Conservation (phyloP, 2,329 filamentous ascomycete species). For the Hymenoscyphus repandus region DNA sequence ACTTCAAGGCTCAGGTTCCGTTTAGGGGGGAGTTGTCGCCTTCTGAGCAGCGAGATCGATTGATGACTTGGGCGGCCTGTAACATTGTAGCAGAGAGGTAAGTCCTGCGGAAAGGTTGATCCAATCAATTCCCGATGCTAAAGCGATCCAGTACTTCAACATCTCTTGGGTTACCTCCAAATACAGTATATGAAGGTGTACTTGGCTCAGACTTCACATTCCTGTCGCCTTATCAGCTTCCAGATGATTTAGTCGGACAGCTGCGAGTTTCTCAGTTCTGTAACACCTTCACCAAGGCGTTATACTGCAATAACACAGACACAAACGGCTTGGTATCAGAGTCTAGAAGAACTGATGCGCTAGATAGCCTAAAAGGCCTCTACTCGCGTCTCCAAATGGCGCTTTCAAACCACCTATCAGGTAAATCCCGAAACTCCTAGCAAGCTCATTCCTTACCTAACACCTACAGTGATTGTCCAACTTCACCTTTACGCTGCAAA, state of each 20-base stretch:
- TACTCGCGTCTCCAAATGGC: constrained; percentile 1
- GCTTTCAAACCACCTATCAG: constrained; percentile 1
- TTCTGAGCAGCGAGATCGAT: constrained; percentile 41
- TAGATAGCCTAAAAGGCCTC: neutral
- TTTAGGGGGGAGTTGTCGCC: constrained; percentile 18
- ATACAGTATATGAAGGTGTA: constrained; percentile 56
- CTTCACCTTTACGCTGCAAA: constrained; percentile 17
- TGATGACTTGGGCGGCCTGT: constrained; percentile 63
- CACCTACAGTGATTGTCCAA: constrained; percentile 10
- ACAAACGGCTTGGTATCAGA: constrained; percentile 38
- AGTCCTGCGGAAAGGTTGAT: constrained; percentile 14
- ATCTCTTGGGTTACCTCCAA: constrained; percentile 63
- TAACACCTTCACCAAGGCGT: constrained; percentile 49
- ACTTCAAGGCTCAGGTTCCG: constrained; percentile 20
- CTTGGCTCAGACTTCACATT: constrained; percentile 37
- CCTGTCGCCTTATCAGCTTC: constrained; percentile 41
- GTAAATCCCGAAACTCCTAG: constrained; percentile 1
- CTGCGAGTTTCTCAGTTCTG: constrained; percentile 52
- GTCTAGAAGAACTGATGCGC: constrained; percentile 29
- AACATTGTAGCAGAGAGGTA: constrained; percentile 64
- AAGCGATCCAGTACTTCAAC: constrained; percentile 49
- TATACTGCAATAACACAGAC: constrained; percentile 51
- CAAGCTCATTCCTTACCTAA: neutral
- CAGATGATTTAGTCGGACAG: constrained; percentile 44
- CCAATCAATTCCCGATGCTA: neutral